Evolutionary conservation across 73 alveolate species (phyloP).

Genomic region (Paramecium bursaria): DNA sequence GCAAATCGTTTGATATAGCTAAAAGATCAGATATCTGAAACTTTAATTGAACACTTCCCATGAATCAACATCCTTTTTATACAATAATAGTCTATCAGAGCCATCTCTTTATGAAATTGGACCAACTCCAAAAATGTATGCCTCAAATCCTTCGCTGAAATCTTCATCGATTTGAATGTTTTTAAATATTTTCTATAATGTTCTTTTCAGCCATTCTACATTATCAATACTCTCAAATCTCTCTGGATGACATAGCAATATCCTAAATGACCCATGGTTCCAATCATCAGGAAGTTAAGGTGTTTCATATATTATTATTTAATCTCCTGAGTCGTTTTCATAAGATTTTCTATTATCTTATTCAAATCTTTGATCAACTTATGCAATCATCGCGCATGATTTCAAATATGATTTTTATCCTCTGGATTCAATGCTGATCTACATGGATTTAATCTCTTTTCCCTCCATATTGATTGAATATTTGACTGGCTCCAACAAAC

Average conservation of each 20-base stretch:
- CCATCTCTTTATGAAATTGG: slow-evolving; percentile 45
- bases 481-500: background rate
- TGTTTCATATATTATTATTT: slow-evolving; percentile 25
- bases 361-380: slow-evolving; percentile 47
- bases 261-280: slow-evolving; percentile 36
- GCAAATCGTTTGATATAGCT: slow-evolving; percentile 25
- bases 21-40: background rate
- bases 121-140: slow-evolving; percentile 57
- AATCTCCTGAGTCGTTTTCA: slow-evolving; percentile 22
- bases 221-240: background rate
- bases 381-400: slow-evolving; percentile 38
- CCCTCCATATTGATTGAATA: slow-evolving; percentile 46
- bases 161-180: slow-evolving; percentile 1
- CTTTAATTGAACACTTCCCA: slow-evolving; percentile 21
- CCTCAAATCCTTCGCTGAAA: slow-evolving; percentile 24
- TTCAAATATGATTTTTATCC: slow-evolving; percentile 42
- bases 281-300: slow-evolving; percentile 7
- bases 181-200: background rate
- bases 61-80: slow-evolving; percentile 33
- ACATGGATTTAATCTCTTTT: slow-evolving; percentile 25
- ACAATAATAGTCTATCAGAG: slow-evolving; percentile 10
- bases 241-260: background rate
- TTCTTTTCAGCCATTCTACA: slow-evolving; percentile 52
- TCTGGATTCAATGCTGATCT: background rate
- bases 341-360: background rate